A percentile compares a stretch with the other conserved stretches of the same genome.
Conservation (phyloP, 805 yeast species). For the Schwanniomyces yamadae region DNA sequence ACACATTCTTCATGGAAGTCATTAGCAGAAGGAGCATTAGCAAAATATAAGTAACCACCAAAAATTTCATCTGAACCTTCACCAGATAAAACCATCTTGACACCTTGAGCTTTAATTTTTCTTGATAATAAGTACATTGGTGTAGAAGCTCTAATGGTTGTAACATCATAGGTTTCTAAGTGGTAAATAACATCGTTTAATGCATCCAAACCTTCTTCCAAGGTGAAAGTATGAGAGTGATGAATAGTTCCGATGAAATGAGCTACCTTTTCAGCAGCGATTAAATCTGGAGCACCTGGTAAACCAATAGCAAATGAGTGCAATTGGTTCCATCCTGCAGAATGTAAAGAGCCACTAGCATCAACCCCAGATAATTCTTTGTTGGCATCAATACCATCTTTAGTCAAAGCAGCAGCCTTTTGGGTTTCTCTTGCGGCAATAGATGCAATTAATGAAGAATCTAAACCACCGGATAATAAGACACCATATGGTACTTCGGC, state of each 20-base stretch:
- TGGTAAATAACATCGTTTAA: slow-evolving; percentile 91
- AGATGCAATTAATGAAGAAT: slow-evolving; percentile 92
- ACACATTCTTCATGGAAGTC: slow-evolving; percentile 97
- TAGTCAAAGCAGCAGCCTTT: slow-evolving; percentile 53
- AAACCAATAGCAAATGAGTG: slow-evolving; percentile 98
- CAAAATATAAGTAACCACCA: slow-evolving; percentile 97
- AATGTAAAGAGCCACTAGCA: slow-evolving; percentile 78
- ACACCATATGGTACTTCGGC: slow-evolving; percentile 99
- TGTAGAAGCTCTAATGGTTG: slow-evolving; percentile 98
- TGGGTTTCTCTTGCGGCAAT: slow-evolving; percentile 96
- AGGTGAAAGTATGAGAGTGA: slow-evolving; percentile 96
- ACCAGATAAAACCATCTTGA: slow-evolving; percentile 98
- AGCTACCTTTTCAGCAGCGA: slow-evolving; percentile 96
- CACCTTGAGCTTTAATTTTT: slow-evolving; percentile 99
- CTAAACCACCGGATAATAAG: slow-evolving; percentile 94
- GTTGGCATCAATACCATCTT: slow-evolving; percentile 57
- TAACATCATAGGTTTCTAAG: slow-evolving; percentile 96
- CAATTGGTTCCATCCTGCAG: slow-evolving; percentile 72
- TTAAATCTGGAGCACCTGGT: slow-evolving; percentile 95
- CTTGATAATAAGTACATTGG: slow-evolving; percentile 97
- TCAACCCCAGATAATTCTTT: slow-evolving; percentile 89
- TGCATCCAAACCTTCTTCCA: slow-evolving; percentile 96
- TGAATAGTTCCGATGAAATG: slow-evolving; percentile 93
- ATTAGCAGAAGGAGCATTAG: slow-evolving; percentile 87
- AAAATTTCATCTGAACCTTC: slow-evolving; percentile 99